A percentile compares a stretch with the other conserved stretches of the same genome.
phyloP scores from a whole-genome alignment of 805 yeast species.

The Nakazawaea pomicola region DNA sequence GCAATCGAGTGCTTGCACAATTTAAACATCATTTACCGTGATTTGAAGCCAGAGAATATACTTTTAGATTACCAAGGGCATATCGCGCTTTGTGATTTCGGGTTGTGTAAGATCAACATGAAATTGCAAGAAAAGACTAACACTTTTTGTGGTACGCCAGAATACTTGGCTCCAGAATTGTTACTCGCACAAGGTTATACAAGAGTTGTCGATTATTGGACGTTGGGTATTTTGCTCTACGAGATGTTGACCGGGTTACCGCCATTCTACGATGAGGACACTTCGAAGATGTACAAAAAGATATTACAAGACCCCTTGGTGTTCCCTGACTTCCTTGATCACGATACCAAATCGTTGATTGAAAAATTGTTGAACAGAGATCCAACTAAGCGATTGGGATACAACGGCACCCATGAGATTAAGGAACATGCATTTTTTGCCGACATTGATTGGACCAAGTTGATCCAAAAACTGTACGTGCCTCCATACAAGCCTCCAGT shows the following conservation, averaged over 20 bases:
- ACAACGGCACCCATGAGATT: conserved; percentile 78
- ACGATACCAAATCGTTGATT: conserved; percentile 78
- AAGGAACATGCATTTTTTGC: conserved; percentile 80
- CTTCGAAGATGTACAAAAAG: conserved; percentile 88
- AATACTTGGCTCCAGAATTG: conserved; percentile 93
- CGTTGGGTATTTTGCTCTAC: conserved; percentile 85
- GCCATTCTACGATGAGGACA: conserved; percentile 94
- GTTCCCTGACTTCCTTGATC: conserved; percentile 85
- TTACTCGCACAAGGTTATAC: conserved; percentile 91
- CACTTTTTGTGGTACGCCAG: conserved; percentile 98
- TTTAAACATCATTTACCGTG: conserved; percentile 90
- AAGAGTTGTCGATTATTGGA: conserved; percentile 98
- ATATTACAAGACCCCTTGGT: conserved; percentile 83
- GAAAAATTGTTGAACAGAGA: conserved; percentile 76
- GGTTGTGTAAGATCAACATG: conserved; percentile 95
- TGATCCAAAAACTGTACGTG: conserved; percentile 79
- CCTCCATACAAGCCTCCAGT: conserved; percentile 97
- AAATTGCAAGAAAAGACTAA: conserved; percentile 75
- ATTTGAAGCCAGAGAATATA: conserved; percentile 94
- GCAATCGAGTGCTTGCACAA: conserved; percentile 91
- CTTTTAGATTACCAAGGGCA: conserved; percentile 94
- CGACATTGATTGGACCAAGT: conserved; percentile 85
- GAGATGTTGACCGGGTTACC: conserved; percentile 98
- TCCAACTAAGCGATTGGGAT: conserved; percentile 73
- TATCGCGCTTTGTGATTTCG: conserved; percentile 96